Evolutionary conservation across 768 basidiomycete genomes (phyloP).

Genomic region (Chalciporus piperatus): DNA sequence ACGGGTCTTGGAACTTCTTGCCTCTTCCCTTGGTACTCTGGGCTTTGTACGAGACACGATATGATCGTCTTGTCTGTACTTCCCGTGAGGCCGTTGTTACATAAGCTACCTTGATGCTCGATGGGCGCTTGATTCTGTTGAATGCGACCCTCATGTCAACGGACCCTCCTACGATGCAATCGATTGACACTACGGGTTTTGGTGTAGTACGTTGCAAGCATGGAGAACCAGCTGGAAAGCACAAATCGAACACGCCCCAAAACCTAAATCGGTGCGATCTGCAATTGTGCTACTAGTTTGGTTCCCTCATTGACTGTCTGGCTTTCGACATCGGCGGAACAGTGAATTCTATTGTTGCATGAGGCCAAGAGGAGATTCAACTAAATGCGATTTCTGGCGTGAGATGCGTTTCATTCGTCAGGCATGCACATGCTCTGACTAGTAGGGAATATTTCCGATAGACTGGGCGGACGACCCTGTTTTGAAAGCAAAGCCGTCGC

Average conservation of each 20-base stretch:
- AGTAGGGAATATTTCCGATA: conserved; percentile 7
- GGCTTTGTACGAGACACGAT: conserved; percentile 71
- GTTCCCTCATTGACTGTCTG: neutral
- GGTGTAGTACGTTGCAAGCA: conserved; percentile 42
- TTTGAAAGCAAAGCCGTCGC: neutral
- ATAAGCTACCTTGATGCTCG: conserved; percentile 13
- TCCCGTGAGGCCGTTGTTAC: conserved; percentile 7
- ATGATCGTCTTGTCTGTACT: conserved; percentile 24
- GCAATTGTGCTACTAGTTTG: neutral
- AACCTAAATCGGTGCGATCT: conserved; percentile 40
- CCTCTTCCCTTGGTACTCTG: conserved; percentile 71
- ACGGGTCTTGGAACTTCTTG: conserved; percentile 70
- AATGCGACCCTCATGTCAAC: neutral
- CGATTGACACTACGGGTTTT: conserved; percentile 23
- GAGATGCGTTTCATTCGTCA: conserved; percentile 1
- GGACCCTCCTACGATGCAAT: conserved; percentile 7
- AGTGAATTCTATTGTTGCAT: conserved; percentile 43
- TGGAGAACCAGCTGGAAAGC: conserved; percentile 28
- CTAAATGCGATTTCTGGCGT: conserved; percentile 40
- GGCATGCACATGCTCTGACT: neutral
- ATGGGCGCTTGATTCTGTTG: neutral
- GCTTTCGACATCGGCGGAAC: conserved; percentile 4
- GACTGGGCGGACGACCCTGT: conserved; percentile 35
- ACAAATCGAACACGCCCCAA: conserved; percentile 30
- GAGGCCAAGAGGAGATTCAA: conserved; percentile 10